Evolutionary conservation across 2,329 filamentous ascomycete species (phyloP).

Genomic region (Neurospora sp.): DNA sequence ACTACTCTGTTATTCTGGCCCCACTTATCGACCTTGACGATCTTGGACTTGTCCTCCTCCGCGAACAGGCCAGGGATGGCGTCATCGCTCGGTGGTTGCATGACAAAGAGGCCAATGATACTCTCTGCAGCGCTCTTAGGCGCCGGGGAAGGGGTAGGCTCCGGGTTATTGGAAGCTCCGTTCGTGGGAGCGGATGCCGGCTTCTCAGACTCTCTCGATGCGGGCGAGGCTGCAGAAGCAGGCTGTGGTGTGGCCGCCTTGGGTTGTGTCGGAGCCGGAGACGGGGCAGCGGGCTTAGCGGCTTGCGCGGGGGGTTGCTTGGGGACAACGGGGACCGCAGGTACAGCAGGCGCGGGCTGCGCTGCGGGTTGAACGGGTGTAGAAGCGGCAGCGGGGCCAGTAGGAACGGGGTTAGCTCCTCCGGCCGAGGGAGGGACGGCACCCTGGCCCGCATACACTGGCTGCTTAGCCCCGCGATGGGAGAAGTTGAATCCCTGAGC

Average conservation of each 20-base stretch:
- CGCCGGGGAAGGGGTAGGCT: constrained; percentile 46
- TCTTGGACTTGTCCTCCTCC: constrained; percentile 75
- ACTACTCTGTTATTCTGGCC: constrained; percentile 75
- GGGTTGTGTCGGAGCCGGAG: constrained; percentile 26
- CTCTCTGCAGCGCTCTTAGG: constrained; percentile 52
- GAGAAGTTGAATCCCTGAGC: constrained; percentile 99
- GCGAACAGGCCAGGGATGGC: constrained; percentile 73
- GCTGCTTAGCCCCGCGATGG: constrained; percentile 79
- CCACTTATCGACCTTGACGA: constrained; percentile 69
- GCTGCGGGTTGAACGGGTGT: constrained; percentile 24
- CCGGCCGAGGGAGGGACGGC: constrained; percentile 26
- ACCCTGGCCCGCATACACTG: constrained; percentile 7
- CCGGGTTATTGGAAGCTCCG: constrained; percentile 41
- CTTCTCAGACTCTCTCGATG: constrained; percentile 52
- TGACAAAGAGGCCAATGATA: constrained; percentile 81
- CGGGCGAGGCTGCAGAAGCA: constrained; percentile 26
- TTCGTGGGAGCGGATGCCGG: constrained; percentile 36
- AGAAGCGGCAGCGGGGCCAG: constrained; percentile 19
- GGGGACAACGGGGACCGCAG: constrained; percentile 32
- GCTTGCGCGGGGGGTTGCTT: constrained; percentile 25
- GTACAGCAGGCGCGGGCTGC: constrained; percentile 29
- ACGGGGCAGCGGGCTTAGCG: constrained; percentile 32
- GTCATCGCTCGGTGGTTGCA: constrained; percentile 74
- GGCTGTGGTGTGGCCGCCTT: constrained; percentile 43
- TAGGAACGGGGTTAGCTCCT: constrained; percentile 24